These are phyloP conservation scores for Podospora conica DNA, from an alignment of 495 filamentous ascomycete genomes.

Conservation along the genomic window DNA sequence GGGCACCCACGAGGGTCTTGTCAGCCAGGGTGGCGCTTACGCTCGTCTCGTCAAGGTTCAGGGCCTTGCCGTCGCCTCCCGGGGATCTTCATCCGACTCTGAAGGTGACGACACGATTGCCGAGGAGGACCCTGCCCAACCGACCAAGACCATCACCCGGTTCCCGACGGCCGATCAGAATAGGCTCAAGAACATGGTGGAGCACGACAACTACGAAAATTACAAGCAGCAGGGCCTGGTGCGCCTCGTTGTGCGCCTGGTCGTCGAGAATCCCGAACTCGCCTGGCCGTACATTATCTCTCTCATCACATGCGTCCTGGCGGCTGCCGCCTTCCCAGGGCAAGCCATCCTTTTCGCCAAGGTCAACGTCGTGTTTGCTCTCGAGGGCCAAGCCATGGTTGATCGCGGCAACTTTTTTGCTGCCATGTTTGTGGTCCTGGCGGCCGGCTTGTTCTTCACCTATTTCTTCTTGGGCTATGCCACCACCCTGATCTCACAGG, in stretches of 20 bases:
- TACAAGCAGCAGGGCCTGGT: constrained; percentile 17
- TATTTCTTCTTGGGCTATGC: constrained; percentile 44
- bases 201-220: constrained; percentile 18
- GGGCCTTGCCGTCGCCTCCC: constrained; percentile 26
- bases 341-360: constrained; percentile 32
- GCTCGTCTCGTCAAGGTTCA: constrained; percentile 41
- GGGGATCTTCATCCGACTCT: neutral
- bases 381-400: constrained; percentile 20
- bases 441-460: constrained; percentile 32
- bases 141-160: constrained; percentile 25
- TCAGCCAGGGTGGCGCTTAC: constrained; percentile 46
- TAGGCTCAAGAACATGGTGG: constrained; percentile 12
- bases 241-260: constrained; percentile 4
- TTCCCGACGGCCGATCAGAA: constrained; percentile 18
- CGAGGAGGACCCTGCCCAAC: constrained; percentile 24
- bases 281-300: constrained; percentile 8
- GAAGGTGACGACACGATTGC: neutral
- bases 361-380: constrained; percentile 30
- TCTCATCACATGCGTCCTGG: neutral
- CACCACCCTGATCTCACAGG: constrained; percentile 32
- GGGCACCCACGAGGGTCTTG: constrained; percentile 59
- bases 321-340: constrained; percentile 28
- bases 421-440: constrained; percentile 51
- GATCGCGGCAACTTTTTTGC: constrained; percentile 45
- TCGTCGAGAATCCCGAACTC: constrained; percentile 14